These are phyloP conservation scores for Garcia nutans DNA, from an alignment of 345 rosid genomes.

Conservation along the genomic window DNA sequence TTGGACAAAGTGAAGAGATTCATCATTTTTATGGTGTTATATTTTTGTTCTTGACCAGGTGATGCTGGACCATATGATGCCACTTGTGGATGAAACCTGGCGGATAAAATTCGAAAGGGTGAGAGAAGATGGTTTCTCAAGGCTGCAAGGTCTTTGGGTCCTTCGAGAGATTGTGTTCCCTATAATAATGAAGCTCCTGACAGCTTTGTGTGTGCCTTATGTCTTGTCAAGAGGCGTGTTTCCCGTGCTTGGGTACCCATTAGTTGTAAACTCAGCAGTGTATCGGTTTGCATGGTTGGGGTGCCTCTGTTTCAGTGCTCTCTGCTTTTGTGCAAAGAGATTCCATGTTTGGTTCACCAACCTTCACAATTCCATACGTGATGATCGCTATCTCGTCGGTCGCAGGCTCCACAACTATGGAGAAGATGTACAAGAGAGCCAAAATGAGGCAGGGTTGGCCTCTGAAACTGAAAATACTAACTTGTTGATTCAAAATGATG, in stretches of 20 bases:
- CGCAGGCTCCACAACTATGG: constrained; percentile 90
- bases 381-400: constrained; percentile 91
- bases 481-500: constrained; percentile 34
- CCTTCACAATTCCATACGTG: constrained; percentile 97
- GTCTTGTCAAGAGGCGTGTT: constrained; percentile 90
- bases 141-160: constrained; percentile 92
- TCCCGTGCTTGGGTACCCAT: constrained; percentile 86
- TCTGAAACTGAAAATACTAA: constrained; percentile 27
- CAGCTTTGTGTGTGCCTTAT: constrained; percentile 93
- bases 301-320: constrained; percentile 68
- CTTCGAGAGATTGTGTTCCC: constrained; percentile 88
- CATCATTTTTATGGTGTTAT: not conserved
- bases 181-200: constrained; percentile 86
- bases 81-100: constrained; percentile 92
- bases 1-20: not conserved
- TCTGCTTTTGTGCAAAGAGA: constrained; percentile 83
- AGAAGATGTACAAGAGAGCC: constrained; percentile 46
- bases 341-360: constrained; percentile 94
- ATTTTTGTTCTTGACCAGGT: constrained; percentile 46
- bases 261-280: constrained; percentile 89
- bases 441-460: constrained; percentile 24
- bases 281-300: constrained; percentile 98
- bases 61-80: constrained; percentile 98
- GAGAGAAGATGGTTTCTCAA: constrained; percentile 90
- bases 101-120: constrained; percentile 89